These are phyloP conservation scores for Monosporascus cannonballus DNA, from an alignment of 2,329 filamentous ascomycete genomes.

Conservation along the genomic window DNA sequence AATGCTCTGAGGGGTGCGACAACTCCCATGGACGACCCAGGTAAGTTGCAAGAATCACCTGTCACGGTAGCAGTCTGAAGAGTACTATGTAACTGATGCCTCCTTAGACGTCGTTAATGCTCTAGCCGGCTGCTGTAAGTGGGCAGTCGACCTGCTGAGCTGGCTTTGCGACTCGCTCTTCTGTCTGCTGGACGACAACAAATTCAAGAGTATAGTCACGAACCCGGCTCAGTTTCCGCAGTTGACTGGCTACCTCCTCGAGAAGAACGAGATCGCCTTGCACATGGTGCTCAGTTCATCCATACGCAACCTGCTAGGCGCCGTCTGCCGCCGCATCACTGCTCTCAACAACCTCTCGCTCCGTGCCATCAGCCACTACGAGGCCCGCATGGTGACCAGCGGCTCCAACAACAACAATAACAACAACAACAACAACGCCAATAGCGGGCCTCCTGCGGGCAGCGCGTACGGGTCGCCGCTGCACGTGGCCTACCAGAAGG, in stretches of 20 bases:
- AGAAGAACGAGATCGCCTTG: conserved; percentile 51
- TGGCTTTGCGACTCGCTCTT: conserved; percentile 58
- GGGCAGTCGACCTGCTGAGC: conserved; percentile 66
- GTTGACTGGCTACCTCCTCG: conserved; percentile 45
- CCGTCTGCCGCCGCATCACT: conserved; percentile 58
- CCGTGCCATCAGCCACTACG: conserved; percentile 45
- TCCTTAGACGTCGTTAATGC: conserved; percentile 62
- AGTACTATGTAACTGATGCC: conserved; percentile 7
- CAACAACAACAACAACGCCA: conserved; percentile 34
- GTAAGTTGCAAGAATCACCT: conserved; percentile 27
- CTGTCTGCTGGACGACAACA: conserved; percentile 44
- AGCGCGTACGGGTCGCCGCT: conserved; percentile 33
- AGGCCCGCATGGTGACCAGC: conserved; percentile 34
- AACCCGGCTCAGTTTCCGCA: conserved; percentile 40
- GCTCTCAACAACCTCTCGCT: conserved; percentile 47
- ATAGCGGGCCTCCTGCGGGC: conserved; percentile 15
- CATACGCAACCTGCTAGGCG: conserved; percentile 65
- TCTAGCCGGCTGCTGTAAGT: conserved; percentile 68
- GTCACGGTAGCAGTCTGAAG: neutral
- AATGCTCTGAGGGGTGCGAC: conserved; percentile 48
- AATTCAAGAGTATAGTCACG: conserved; percentile 43
- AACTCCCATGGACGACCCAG: conserved; percentile 58
- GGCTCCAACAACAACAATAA: conserved; percentile 33
- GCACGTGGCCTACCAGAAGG: conserved; percentile 49
- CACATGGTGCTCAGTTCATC: conserved; percentile 67